Evolutionary conservation across 1,284 basidiomycete genomes (phyloP).

Genomic region (Ceratobasidium theobromae): DNA sequence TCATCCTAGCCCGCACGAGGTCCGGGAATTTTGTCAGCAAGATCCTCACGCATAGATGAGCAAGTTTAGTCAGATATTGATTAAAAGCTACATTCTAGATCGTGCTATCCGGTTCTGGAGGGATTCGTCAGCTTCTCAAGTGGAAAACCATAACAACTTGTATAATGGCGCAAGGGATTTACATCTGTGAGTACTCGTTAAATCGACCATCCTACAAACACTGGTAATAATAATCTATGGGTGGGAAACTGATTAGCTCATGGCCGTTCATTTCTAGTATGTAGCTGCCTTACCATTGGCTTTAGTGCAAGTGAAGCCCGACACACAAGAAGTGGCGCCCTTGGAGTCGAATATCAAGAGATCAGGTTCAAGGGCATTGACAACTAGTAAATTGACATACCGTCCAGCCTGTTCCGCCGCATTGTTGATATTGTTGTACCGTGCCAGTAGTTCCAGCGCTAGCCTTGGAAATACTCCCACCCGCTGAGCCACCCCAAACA

Average conservation of each 20-base stretch:
- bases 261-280: neutral
- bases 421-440: slow-evolving; percentile 5
- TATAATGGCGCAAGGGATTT: too few relatives aligned
- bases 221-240: neutral
- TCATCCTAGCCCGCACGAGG: too few relatives aligned
- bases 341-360: neutral
- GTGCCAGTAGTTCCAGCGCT: neutral
- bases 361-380: neutral
- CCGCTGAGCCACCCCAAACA: slow-evolving; percentile 4
- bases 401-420: slow-evolving; percentile 23
- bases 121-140: too few relatives aligned
- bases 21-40: neutral
- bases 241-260: neutral
- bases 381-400: neutral
- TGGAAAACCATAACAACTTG: too few relatives aligned
- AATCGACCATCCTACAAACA: neutral
- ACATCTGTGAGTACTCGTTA: too few relatives aligned
- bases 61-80: too few relatives aligned
- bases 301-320: neutral
- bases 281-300: neutral
- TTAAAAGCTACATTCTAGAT: too few relatives aligned
- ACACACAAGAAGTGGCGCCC: neutral
- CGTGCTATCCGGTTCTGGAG: too few relatives aligned
- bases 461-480: neutral
- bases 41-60: neutral